Conservation (phyloP, 2,329 filamentous ascomycete species). For the Aspergillus sp. region DNA sequence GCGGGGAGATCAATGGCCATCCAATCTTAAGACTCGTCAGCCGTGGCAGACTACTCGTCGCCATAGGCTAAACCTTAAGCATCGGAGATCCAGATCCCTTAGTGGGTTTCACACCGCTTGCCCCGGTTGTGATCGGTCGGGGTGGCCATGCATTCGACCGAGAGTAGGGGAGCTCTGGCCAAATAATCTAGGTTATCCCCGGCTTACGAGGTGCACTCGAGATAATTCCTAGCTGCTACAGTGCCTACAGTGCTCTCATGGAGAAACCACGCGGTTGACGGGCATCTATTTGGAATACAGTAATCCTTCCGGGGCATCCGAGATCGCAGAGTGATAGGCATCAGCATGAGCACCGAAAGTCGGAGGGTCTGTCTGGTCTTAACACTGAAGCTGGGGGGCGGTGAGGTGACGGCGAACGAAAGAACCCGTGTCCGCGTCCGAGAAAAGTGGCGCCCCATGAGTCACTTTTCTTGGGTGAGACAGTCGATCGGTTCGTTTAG, state of each 20-base stretch:
- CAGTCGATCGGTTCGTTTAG: too few relatives aligned
- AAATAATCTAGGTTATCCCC: neutral
- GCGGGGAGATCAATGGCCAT: too few relatives aligned
- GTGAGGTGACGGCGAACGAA: neutral
- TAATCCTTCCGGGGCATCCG: neutral
- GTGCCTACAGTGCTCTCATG: neutral
- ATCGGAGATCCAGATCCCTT: slow-evolving; percentile 4
- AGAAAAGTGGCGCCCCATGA: slow-evolving; percentile 5
- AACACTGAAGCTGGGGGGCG: neutral
- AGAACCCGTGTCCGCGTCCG: neutral
- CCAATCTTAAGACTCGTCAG: neutral
- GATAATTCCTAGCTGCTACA: too few relatives aligned
- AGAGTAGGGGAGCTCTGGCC: neutral
- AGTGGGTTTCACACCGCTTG: neutral
- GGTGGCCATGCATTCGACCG: neutral
- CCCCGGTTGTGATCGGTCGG: neutral
- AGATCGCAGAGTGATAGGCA: neutral
- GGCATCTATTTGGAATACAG: neutral
- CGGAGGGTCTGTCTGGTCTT: neutral
- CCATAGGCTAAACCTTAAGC: slow-evolving; percentile 2
- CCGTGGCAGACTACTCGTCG: neutral
- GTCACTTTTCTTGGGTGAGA: neutral
- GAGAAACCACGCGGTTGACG: neutral
- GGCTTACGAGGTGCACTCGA: neutral
- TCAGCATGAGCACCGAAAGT: neutral